These are phyloP conservation scores for Coelastrella sp. DNA, from an alignment of 139 green algal genomes.

Conservation along the genomic window DNA sequence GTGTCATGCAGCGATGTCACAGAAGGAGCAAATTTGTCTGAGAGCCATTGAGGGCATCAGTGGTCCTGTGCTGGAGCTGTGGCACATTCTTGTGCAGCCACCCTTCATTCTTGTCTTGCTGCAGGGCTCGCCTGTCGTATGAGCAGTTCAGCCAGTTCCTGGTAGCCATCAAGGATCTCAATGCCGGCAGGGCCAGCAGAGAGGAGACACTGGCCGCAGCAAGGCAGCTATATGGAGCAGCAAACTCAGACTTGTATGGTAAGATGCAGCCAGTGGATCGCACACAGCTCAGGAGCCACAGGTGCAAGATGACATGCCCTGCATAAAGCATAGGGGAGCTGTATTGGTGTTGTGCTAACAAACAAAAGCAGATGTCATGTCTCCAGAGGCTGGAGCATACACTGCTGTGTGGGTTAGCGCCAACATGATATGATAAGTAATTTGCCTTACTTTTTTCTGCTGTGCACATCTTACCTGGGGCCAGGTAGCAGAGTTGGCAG, in stretches of 20 bases:
- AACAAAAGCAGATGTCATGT: background rate
- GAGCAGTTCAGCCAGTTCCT: conserved; percentile 86
- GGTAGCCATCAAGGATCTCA: conserved; percentile 85
- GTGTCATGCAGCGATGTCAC: too few relatives aligned
- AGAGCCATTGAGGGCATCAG: too few relatives aligned
- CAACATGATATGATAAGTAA: background rate
- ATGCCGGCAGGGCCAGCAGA: conserved; percentile 72
- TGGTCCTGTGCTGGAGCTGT: background rate
- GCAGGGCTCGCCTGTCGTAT: conserved; percentile 74
- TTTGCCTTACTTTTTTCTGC: background rate
- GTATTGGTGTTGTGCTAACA: background rate
- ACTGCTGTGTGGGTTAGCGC: too few relatives aligned
- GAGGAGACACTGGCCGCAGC: conserved; percentile 78
- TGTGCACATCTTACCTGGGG: background rate
- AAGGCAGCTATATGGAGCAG: conserved; percentile 71
- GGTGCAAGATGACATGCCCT: too few relatives aligned
- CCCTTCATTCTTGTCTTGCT: background rate
- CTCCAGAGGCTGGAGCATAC: background rate
- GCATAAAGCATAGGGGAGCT: background rate
- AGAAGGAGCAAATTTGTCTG: too few relatives aligned
- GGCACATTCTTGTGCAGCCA: background rate
- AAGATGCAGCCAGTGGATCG: background rate
- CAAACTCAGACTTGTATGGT: conserved; percentile 78
- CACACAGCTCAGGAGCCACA: too few relatives aligned
- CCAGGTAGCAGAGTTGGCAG: background rate